phyloP scores from a whole-genome alignment of 345 rosid genomes.

The Salix brachista region DNA sequence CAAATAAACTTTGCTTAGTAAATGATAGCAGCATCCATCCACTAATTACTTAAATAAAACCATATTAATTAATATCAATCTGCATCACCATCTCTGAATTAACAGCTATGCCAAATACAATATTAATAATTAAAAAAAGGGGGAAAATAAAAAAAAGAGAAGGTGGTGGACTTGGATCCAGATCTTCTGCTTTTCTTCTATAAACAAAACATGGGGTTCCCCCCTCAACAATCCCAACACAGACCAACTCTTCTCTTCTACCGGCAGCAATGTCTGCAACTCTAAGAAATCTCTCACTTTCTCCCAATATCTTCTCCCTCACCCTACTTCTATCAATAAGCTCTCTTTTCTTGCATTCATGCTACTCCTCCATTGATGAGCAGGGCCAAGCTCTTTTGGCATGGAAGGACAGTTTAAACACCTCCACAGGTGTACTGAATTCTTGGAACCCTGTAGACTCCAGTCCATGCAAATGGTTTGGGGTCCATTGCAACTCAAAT shows the following conservation, averaged over 20 bases:
- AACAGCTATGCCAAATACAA: slow-evolving; percentile 14
- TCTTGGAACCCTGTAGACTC: slow-evolving; percentile 59
- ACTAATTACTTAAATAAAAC: slow-evolving; percentile 5
- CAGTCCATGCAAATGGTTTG: slow-evolving; percentile 74
- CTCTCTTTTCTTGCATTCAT: slow-evolving; percentile 40
- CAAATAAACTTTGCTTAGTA: too few relatives aligned
- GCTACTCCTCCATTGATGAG: slow-evolving; percentile 62
- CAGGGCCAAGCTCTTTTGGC: slow-evolving; percentile 66
- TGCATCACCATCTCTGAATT: slow-evolving; percentile 30
- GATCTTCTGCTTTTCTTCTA: slow-evolving; percentile 63
- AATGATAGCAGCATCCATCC: background rate
- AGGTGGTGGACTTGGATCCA: slow-evolving; percentile 54
- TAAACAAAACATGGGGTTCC: slow-evolving; percentile 87
- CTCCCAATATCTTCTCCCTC: slow-evolving; percentile 37
- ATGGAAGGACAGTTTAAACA: slow-evolving; percentile 71
- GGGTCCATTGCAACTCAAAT: slow-evolving; percentile 59
- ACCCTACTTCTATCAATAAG: slow-evolving; percentile 37
- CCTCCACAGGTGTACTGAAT: slow-evolving; percentile 38
- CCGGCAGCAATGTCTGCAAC: slow-evolving; percentile 59
- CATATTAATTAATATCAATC: slow-evolving; percentile 8
- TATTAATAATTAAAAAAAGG: slow-evolving; percentile 9
- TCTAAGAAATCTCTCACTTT: slow-evolving; percentile 42
- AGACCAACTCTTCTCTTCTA: slow-evolving; percentile 33
- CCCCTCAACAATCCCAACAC: slow-evolving; percentile 43
- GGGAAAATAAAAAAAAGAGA: slow-evolving; percentile 19